Base-by-base conservation (phyloP, 2,329 filamentous ascomycete genomes). In the Phyllosticta citriasiana region DNA sequence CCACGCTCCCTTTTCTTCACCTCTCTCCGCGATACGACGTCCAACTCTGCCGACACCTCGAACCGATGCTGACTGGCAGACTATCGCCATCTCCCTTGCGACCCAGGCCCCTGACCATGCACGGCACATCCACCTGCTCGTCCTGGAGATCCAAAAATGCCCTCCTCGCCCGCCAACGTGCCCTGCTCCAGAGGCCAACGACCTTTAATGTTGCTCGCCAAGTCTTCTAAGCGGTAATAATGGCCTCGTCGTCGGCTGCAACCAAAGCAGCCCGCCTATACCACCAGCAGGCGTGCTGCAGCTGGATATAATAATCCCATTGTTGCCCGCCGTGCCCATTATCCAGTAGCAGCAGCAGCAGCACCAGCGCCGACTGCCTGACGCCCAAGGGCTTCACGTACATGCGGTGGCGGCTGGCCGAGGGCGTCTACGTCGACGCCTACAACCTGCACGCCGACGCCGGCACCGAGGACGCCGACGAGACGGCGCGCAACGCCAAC, bases 321-420 rank as follows among this genome's bases (percentile, higher is more conserved):
- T n/a, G n/a, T 22, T 24, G 51, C n/a, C 19, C 25, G 19, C 51
- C 51, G 24, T 22, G 19, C n/a, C 9, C 5, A 16, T 10, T 27
- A 40, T 24, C n/a, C 25, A 53, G 50, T 6, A 53, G 24, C 35
- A 60, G 25, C 55, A 56, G 22, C 24, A 40, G n/a, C 53, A 53
- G n/a, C n/a, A n/a, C n/a, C n/a, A n/a, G 78, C 0, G 67, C 70
- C 1, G 86, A 88, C 70, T 88, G 86, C 68, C 73, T 88, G 64
- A 88, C 85, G 0, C 86, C 84, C 24, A 88, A 88, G 71, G 86
- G 86, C 14, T 88, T 87, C 70, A 87, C 84, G 0, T 84, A 84
- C 55, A 87, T 88, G 84, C 80, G 84, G 12, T 71, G 81, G 51
- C 72, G 77, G 22, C 65, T 87, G 14, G 78, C 76, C 8, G 74